Evolutionary conservation across 225 moss, liverwort and hornwort species (phyloP).

Genomic region (Polytrichum formosum): DNA sequence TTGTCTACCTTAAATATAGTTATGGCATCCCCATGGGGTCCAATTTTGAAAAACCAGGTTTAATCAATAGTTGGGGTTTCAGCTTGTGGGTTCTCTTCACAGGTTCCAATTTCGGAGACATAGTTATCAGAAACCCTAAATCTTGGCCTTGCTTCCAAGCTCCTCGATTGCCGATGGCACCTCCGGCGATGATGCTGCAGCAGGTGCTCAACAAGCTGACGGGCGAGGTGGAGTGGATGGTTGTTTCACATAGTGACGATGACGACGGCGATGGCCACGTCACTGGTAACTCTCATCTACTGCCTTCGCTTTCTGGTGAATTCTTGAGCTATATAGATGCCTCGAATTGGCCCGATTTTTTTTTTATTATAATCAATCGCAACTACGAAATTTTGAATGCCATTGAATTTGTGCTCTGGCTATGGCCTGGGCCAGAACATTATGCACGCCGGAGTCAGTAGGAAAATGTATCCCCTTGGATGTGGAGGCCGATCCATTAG

Average conservation of each 20-base stretch:
- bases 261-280: constrained; percentile 11
- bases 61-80: neutral
- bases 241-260: constrained; percentile 42
- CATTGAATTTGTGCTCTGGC: constrained; percentile 1
- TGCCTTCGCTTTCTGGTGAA: neutral
- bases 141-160: neutral
- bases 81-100: neutral
- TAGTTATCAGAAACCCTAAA: neutral
- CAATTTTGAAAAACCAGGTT: too few species aligned
- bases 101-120: neutral
- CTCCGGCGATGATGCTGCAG: constrained; percentile 45
- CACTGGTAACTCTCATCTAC: neutral
- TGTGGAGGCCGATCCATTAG: constrained; percentile 3
- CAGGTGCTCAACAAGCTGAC: constrained; percentile 77
- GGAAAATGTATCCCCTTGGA: neutral
- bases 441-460: neutral
- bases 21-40: too few species aligned
- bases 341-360: neutral
- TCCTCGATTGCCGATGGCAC: constrained; percentile 2
- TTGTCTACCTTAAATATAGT: too few species aligned
- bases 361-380: neutral
- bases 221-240: constrained; percentile 77
- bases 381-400: neutral
- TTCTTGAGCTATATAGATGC: neutral
- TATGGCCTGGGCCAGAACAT: neutral